phyloP scores from a whole-genome alignment of 2,329 filamentous ascomycete species.

The Pestalotiopsis sp. region DNA sequence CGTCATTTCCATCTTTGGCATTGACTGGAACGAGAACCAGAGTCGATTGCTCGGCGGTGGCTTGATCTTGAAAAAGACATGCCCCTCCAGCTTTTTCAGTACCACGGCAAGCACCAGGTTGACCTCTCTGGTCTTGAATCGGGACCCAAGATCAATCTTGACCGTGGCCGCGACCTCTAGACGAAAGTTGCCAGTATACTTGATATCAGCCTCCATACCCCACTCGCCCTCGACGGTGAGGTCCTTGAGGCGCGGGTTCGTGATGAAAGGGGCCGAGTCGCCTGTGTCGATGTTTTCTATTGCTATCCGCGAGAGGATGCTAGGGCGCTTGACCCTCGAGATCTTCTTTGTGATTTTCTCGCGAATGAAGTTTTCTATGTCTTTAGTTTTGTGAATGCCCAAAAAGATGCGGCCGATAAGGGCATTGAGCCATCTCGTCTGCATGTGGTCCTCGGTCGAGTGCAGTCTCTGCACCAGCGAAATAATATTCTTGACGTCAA shows the following conservation, averaged over 20 bases:
- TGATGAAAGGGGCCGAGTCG: conserved; percentile 84
- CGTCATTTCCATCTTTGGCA: conserved; percentile 91
- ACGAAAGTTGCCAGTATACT: conserved; percentile 86
- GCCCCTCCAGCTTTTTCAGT: conserved; percentile 82
- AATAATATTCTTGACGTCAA: conserved; percentile 85
- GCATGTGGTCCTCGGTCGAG: conserved; percentile 86
- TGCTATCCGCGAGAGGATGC: conserved; percentile 84
- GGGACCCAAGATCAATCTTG: conserved; percentile 83
- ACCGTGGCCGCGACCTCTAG: conserved; percentile 92
- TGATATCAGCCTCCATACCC: conserved; percentile 82
- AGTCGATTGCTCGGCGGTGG: conserved; percentile 92
- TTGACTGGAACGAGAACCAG: conserved; percentile 95
- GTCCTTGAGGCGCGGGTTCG: conserved; percentile 85
- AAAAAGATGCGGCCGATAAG: conserved; percentile 87
- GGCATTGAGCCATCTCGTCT: conserved; percentile 93
- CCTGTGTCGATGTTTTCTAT: conserved; percentile 85
- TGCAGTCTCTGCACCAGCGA: conserved; percentile 88
- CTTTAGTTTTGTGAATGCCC: conserved; percentile 80
- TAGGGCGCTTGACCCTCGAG: conserved; percentile 86
- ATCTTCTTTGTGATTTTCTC: conserved; percentile 96
- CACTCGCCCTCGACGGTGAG: conserved; percentile 91
- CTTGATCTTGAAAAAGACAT: conserved; percentile 84
- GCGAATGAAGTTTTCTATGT: conserved; percentile 77
- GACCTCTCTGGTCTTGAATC: conserved; percentile 90
- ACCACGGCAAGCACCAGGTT: conserved; percentile 86